Base-by-base conservation (phyloP, 345 rosid genomes). In the Eutrema japonicum region DNA sequence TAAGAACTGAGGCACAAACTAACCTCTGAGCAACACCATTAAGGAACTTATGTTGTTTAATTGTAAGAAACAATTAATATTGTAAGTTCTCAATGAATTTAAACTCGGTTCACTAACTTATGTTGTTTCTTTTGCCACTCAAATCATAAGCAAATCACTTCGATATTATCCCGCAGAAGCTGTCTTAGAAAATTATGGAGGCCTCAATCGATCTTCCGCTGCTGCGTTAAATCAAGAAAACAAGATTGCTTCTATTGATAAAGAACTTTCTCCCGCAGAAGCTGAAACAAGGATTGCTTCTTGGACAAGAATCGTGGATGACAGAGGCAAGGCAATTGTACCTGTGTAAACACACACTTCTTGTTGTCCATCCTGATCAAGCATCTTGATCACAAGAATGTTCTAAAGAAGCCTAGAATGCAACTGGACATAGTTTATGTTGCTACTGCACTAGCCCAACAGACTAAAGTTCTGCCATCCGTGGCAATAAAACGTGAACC, bases 361-460 rank as follows among this genome's bases (percentile, higher is more conserved):
- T 60, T 89, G 47, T 64, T 89, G 83, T 82, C 95, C 37, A 85
- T 87, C 48, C 49, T 89, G 78, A 82, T 89, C 76, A 84, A 86
- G 79, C 88, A 87, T 77, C 89, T 89, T 61, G 95, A 89, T n/a
- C n/a, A n/a, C n/a, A n/a, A n/a, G n/a, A n/a, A n/a, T n/a, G n/a
- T n/a, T n/a, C n/a, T n/a, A n/a, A n/a, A n/a, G n/a, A n/a, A n/a
- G n/a, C n/a, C n/a, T n/a, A n/a, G n/a, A n/a, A n/a, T n/a, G n/a
- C n/a, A n/a, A n/a, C n/a, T n/a, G n/a, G n/a, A n/a, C n/a, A n/a
- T n/a, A n/a, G n/a, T n/a, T n/a, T n/a, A n/a, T n/a, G n/a, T n/a
- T n/a, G n/a, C n/a, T n/a, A n/a, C n/a, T n/a, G n/a, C n/a, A n/a
- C n/a, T n/a, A n/a, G n/a, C n/a, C n/a, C n/a, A n/a, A n/a, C n/a